Base-by-base conservation (phyloP, 2,329 filamentous ascomycete genomes). In the Talaromyces sp. region DNA sequence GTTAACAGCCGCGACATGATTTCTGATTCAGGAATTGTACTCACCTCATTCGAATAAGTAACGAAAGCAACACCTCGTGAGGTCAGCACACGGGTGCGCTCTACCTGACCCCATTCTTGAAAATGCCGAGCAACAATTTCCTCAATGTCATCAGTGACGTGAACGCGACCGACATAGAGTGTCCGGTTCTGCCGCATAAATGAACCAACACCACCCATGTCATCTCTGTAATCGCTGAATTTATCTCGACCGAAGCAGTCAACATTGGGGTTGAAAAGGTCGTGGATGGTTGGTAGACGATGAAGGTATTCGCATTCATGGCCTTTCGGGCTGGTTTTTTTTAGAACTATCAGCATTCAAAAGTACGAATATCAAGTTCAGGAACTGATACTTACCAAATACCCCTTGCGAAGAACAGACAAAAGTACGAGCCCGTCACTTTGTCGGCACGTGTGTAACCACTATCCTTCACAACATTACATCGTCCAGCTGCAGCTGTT, bases 171-270 rank as follows among this genome's bases (percentile, higher is more conserved):
- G 0, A 97, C 86, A 70, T 99, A 99, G 5, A 99, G 82, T 0
- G 95, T 99, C 34, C 95, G 84, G 73, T 99, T 99, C 72, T 96
- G 91, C 27, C 95, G 85, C 86, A 93, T 89, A 72, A 99, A 99
- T 64, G 87, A 92, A 30, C 95, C 95, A 2, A 97, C 92, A 66
- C 96, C 96, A 59, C 94, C 93, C 95, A 99, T 98, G 75, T 98
- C 94, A 73, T 98, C 94, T 70, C 93, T 83, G 44, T 97, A 98
- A 72, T 96, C 94, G 65, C 86, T 89, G 71, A 92, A 90, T 79
- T 96, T 96, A 81, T 97, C 94, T 62, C 94, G 85, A 1, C 92
- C 92, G 71, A 99, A 99, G 72, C 92, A 96, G 78, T 99, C 95
- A 23, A 96, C 87, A 68, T 97, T 98, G 1, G 90, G 91, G 64